A percentile compares a stretch with the other conserved stretches of the same genome.
phyloP scores from a whole-genome alignment of 352 stramenopile species.

The Phytophthora ramorum region DNA sequence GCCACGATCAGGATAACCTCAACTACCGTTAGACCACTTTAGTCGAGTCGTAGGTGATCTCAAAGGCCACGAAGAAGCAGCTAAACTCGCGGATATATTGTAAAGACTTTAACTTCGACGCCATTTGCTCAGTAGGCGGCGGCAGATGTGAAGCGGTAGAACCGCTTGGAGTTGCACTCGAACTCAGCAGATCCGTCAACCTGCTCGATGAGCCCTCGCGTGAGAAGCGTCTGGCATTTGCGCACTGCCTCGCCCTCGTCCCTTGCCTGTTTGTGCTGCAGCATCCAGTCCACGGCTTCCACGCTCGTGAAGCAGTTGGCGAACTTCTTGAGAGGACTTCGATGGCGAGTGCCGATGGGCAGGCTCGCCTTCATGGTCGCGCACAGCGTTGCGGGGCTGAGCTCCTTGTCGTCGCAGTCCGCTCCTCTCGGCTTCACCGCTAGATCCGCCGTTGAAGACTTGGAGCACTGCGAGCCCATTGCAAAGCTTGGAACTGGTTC shows the following conservation, averaged over 20 bases:
- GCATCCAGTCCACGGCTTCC: constrained; percentile 78
- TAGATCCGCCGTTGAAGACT: constrained; percentile 30
- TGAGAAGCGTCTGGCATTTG: constrained; percentile 69
- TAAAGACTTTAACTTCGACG: neutral
- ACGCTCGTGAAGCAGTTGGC: constrained; percentile 74
- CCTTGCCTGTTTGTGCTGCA: constrained; percentile 74
- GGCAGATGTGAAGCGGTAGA: constrained; percentile 66
- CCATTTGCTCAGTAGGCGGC: neutral
- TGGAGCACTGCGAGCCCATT: constrained; percentile 39
- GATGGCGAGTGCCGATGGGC: constrained; percentile 55
- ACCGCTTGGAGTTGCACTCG: constrained; percentile 67
- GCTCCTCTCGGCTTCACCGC: constrained; percentile 25
- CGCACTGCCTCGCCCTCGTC: constrained; percentile 65
- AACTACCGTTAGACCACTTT: constrained; percentile 5
- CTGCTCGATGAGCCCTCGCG: constrained; percentile 61
- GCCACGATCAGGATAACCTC: constrained; percentile 14
- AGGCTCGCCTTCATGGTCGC: constrained; percentile 70
- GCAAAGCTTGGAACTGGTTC: constrained; percentile 2
- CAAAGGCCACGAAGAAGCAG: neutral
- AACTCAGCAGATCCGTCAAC: constrained; percentile 76
- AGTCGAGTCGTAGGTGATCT: constrained; percentile 1
- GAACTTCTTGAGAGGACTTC: constrained; percentile 75
- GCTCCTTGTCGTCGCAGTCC: constrained; percentile 46
- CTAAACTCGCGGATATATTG: neutral
- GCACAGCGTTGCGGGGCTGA: constrained; percentile 59